These are phyloP conservation scores for Groenewaldozyma auringiensis DNA, from an alignment of 1,139 yeast species.

Conservation along the genomic window DNA sequence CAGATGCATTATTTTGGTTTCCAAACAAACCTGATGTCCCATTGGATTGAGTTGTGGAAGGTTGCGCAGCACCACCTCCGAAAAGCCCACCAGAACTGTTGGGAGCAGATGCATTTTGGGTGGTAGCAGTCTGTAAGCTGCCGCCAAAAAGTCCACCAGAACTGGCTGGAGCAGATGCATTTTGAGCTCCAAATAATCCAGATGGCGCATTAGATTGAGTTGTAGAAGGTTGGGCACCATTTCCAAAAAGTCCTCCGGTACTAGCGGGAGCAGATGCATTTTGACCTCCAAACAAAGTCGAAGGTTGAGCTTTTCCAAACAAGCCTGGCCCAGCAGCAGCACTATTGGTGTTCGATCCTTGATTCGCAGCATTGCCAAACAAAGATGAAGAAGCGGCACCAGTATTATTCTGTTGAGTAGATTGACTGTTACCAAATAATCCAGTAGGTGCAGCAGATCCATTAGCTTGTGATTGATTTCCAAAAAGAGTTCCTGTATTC, in stretches of 20 bases:
- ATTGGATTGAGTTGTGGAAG: neutral
- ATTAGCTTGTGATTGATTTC: neutral
- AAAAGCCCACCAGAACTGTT: constrained; percentile 9
- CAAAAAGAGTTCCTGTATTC: neutral
- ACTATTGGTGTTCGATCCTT: too few species aligned
- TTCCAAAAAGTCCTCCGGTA: constrained; percentile 21
- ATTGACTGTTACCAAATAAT: constrained; percentile 28
- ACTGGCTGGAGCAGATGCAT: constrained; percentile 8
- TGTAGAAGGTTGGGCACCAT: too few species aligned
- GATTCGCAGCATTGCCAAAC: too few species aligned
- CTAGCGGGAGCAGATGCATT: constrained; percentile 8
- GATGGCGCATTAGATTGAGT: too few species aligned
- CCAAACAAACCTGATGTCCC: too few species aligned
- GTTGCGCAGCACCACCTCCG: constrained; percentile 8
- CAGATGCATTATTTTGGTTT: constrained; percentile 9
- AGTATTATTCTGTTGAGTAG: constrained; percentile 15
- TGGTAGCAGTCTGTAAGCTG: constrained; percentile 6
- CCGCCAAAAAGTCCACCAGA: constrained; percentile 23
- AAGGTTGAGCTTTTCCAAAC: constrained; percentile 4
- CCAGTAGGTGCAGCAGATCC: constrained; percentile 12
- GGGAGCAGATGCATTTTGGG: too few species aligned
- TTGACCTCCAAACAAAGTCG: neutral
- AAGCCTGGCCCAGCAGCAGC: too few species aligned
- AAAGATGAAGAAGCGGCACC: constrained; percentile 4
- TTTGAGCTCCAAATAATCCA: constrained; percentile 17